These are phyloP conservation scores for Parasarocladium wereldwijsianum DNA, from an alignment of 2,329 filamentous ascomycete genomes.

Conservation along the genomic window DNA sequence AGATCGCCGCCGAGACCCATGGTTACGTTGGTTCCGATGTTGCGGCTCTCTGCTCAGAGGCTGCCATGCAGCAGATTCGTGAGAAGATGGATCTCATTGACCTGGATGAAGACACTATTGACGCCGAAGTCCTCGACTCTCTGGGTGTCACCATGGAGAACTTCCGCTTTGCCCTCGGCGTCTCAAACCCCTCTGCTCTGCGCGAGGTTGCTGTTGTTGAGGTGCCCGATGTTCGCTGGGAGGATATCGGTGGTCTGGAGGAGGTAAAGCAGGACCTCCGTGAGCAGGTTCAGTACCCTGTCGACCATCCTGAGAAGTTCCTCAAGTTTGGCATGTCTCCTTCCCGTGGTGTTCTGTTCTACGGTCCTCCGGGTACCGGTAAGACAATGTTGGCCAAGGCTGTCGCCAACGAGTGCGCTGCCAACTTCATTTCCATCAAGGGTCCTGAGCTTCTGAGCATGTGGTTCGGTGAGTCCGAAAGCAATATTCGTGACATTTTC, in stretches of 20 bases:
- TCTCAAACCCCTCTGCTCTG: constrained; percentile 95
- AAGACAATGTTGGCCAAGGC: constrained; percentile 99
- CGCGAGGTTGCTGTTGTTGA: constrained; percentile 98
- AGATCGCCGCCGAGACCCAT: constrained; percentile 94
- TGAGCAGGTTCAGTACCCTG: constrained; percentile 96
- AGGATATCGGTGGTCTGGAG: constrained; percentile 97
- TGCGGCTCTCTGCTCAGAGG: constrained; percentile 94
- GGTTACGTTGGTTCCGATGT: constrained; percentile 98
- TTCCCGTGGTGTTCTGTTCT: constrained; percentile 96
- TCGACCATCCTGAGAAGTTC: constrained; percentile 99
- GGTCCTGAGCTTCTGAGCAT: constrained; percentile 95
- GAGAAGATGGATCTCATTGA: constrained; percentile 99
- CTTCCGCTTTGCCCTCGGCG: constrained; percentile 96
- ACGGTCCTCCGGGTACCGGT: constrained; percentile 98
- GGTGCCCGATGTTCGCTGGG: constrained; percentile 98
- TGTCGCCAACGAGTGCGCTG: constrained; percentile 96
- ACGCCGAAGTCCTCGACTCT: constrained; percentile 95
- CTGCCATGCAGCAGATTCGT: constrained; percentile 99
- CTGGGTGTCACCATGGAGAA: constrained; percentile 99
- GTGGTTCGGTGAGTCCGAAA: constrained; percentile 99
- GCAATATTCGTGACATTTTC: constrained; percentile 99
- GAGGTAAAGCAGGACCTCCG: constrained; percentile 98
- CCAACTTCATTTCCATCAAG: constrained; percentile 99
- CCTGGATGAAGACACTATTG: constrained; percentile 96
- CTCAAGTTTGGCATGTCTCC: constrained; percentile 99